Evolutionary conservation across 2,329 filamentous ascomycete genomes (phyloP), one percentile per base, ranked within the genome.

Genomic region (Xylaria hypoxylon): DNA sequence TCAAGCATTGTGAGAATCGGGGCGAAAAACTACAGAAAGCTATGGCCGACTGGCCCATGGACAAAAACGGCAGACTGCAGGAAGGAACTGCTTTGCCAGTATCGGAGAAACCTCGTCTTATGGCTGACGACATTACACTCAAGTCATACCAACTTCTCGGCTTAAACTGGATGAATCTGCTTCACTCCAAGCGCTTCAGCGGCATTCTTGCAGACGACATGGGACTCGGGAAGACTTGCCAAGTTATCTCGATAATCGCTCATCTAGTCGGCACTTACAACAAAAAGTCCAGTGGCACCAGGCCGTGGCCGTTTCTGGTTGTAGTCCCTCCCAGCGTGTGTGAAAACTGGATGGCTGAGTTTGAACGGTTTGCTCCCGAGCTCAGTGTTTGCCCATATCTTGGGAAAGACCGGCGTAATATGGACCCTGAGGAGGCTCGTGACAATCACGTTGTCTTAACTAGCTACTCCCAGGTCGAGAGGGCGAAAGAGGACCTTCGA

Each of bases 121-220:
- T 99, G 92, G 87, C 88, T 33, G 85, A 90, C 0, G 87, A 92
- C 61, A 87, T 95, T 62, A 83, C 86, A 44, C 89, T 99, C 83
- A 97, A 98, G 77, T 90, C 96, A 40, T 98, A 97, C 75, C 96
- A 99, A 77, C 82, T 98, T 22, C 93, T 97, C 33, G 96, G 96
- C 3, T 86, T 99, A 58, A 98, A 98, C 76, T 99, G 96, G 96
- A 86, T 99, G 75, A 89, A 90, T 62, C 81, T 98, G 51, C 85
- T 99, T 15, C 97, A 93, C 80, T 85, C 90, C 59, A 89, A 92
- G 64, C 85, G 89, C 31, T 86, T 96, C 58, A 95, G 93, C 51
- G 95, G 94, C 69, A 98, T 99, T 63, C 84, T 99, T 19, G 96
- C 96, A 1, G 96, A 99, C 77, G 96, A 99, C 77, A 99, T 99